phyloP scores from a whole-genome alignment of 345 rosid genomes.

The Cardamine chenopodiifolia region DNA sequence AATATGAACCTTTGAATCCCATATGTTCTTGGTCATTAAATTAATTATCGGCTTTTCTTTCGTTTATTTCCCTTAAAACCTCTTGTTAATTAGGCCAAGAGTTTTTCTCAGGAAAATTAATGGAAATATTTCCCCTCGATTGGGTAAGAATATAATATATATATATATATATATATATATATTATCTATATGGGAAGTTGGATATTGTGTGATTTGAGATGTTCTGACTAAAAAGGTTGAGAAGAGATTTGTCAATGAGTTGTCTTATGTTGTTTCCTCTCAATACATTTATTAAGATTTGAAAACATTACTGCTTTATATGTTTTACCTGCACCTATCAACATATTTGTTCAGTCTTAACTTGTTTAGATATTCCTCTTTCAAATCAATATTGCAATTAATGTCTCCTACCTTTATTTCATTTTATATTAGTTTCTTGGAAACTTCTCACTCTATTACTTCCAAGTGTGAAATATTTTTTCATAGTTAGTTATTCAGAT shows the following conservation, averaged over 20 bases:
- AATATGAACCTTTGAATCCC: not conserved
- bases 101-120: not conserved
- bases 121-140: not conserved
- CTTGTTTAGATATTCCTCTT: conserved; percentile 37
- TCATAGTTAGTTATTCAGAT: not conserved
- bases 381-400: conserved; percentile 21
- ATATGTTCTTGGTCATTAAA: conserved; percentile 23
- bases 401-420: not conserved
- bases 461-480: not conserved
- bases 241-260: conserved; percentile 45
- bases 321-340: conserved; percentile 45
- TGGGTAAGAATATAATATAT: not conserved
- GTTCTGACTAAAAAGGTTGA: conserved; percentile 44
- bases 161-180: not conserved
- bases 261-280: conserved; percentile 45
- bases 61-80: not conserved
- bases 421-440: not conserved
- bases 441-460: not conserved
- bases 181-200: conserved; percentile 28
- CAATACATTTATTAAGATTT: conserved; percentile 35
- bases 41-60: conserved; percentile 13
- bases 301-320: conserved; percentile 37
- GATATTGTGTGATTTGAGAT: conserved; percentile 41
- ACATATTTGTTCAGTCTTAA: conserved; percentile 41
- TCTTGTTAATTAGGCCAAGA: conserved; percentile 17